phyloP scores from a whole-genome alignment of 148 eudicot species.

The Camellia lanceoleosa region DNA sequence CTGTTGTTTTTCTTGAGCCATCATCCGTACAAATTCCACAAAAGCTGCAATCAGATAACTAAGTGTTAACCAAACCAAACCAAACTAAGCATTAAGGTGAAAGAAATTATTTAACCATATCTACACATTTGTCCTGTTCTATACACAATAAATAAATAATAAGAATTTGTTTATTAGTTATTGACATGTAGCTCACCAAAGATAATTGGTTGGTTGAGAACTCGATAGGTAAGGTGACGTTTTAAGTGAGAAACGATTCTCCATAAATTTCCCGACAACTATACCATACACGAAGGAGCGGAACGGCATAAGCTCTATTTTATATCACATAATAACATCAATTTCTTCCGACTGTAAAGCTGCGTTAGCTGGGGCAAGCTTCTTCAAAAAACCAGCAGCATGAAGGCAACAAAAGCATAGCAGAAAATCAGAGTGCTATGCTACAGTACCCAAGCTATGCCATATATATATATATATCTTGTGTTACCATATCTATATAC shows the following conservation, averaged over 20 bases:
- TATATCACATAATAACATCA: neutral
- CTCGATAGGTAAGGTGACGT: neutral
- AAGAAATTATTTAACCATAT: neutral
- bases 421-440: too few species aligned
- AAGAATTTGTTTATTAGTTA: neutral
- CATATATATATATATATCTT: neutral
- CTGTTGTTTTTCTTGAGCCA: slow-evolving; percentile 57
- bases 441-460: too few species aligned
- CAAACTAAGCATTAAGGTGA: neutral
- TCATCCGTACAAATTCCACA: slow-evolving; percentile 66
- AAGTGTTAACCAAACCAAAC: neutral
- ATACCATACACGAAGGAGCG: too few species aligned
- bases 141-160: neutral
- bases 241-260: neutral
- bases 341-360: too few species aligned
- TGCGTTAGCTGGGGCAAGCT: too few species aligned
- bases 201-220: neutral
- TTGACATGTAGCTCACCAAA: neutral
- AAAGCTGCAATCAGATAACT: slow-evolving; percentile 47
- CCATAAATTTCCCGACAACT: neutral
- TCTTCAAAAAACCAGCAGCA: too few species aligned
- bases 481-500: neutral
- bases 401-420: too few species aligned
- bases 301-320: neutral
- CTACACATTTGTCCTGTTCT: neutral